Conservation (phyloP, 495 filamentous ascomycete species). For the Apodospora peruviana region DNA sequence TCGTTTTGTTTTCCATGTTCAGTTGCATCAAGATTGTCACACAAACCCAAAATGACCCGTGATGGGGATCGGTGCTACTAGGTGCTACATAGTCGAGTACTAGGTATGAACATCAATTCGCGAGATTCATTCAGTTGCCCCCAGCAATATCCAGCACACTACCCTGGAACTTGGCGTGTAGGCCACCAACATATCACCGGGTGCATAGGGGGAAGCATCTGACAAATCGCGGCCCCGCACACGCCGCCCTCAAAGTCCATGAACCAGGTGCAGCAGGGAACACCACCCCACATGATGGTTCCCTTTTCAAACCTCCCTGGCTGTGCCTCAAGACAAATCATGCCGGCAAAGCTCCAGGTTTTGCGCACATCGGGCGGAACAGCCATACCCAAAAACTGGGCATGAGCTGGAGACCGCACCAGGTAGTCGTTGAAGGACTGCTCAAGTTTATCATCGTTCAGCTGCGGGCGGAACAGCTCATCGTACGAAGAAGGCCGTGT, state of each 20-base stretch:
- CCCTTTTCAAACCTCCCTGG: slow-evolving; percentile 8
- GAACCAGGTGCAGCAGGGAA: slow-evolving; percentile 7
- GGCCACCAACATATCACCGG: slow-evolving; percentile 1
- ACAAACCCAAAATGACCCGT: too few species aligned
- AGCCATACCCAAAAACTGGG: slow-evolving; percentile 2
- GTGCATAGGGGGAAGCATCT: slow-evolving; percentile 8
- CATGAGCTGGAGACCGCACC: not conserved
- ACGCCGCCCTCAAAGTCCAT: slow-evolving; percentile 8
- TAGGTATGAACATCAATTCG: too few species aligned
- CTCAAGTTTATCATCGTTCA: slow-evolving; percentile 4
- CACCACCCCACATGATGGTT: slow-evolving; percentile 8
- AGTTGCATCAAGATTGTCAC: too few species aligned
- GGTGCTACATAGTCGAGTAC: too few species aligned
- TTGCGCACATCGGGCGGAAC: slow-evolving; percentile 6
- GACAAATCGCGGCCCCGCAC: slow-evolving; percentile 7
- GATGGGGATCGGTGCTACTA: too few species aligned
- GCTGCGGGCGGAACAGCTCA: slow-evolving; percentile 12
- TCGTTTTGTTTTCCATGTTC: too few species aligned
- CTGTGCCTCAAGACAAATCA: not conserved
- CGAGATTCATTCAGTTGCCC: not conserved
- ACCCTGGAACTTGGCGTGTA: slow-evolving; percentile 9
- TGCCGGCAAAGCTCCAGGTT: slow-evolving; percentile 8
- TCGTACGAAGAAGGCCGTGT: slow-evolving; percentile 2
- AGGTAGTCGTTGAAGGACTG: slow-evolving; percentile 10
- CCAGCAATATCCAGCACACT: slow-evolving; percentile 3